A percentile compares a stretch with the other conserved stretches of the same genome.
These are phyloP conservation scores for Globisporangium canariense DNA, from an alignment of 352 stramenopile genomes.

Conservation along the genomic window DNA sequence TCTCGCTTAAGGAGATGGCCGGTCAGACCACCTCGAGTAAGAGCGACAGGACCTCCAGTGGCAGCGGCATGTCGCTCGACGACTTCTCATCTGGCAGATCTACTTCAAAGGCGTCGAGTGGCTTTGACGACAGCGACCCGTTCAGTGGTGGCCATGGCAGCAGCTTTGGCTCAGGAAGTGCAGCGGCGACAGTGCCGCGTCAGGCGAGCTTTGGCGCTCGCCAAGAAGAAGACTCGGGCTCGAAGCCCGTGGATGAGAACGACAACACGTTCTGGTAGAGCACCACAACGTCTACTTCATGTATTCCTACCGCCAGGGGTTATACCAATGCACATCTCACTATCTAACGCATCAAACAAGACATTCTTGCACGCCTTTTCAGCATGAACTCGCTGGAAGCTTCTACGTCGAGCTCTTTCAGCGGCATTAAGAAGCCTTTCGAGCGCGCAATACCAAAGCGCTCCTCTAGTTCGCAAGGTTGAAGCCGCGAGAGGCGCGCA, in stretches of 20 bases:
- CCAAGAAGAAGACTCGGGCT: neutral
- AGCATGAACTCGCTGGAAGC: too few species aligned
- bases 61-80: constrained; percentile 31
- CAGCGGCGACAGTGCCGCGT: constrained; percentile 4
- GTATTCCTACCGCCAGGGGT: neutral
- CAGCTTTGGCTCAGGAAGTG: constrained; percentile 14
- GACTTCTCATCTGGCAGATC: constrained; percentile 44
- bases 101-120: neutral
- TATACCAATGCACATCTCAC: neutral
- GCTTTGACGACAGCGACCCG: constrained; percentile 19
- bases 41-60: neutral
- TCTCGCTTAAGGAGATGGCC: constrained; percentile 61
- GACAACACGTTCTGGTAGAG: constrained; percentile 23
- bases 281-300: neutral
- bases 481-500: neutral
- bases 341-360: neutral
- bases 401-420: too few species aligned
- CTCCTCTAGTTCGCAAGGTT: neutral
- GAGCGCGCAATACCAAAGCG: too few species aligned
- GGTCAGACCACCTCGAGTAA: constrained; percentile 8
- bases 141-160: constrained; percentile 10
- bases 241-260: constrained; percentile 19
- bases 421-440: too few species aligned
- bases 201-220: constrained; percentile 5
- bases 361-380: neutral